Conservation (phyloP, 352 stramenopile species). For the Globisporangium viniferum region DNA sequence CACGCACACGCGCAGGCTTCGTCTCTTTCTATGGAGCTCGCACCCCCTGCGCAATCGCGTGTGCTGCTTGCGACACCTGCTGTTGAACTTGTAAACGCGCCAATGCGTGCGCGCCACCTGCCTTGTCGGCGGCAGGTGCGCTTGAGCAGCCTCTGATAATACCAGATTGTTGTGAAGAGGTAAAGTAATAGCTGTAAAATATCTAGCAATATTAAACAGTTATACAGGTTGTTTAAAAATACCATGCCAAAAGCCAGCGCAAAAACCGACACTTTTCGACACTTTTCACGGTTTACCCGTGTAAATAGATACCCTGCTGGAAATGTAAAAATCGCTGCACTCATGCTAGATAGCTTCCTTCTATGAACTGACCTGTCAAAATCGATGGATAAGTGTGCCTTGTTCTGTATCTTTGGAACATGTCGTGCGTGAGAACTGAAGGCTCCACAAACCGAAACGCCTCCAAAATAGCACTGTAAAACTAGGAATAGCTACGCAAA, state of each 20-base stretch:
- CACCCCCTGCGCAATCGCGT: not conserved
- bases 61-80: slow-evolving; percentile 7
- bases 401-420: no score
- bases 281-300: no score
- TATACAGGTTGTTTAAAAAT: not conserved
- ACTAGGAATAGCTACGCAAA: no score
- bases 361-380: no score
- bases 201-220: not conserved
- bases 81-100: slow-evolving; percentile 14
- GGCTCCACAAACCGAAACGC: no score
- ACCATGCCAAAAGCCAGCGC: not conserved
- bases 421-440: no score
- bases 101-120: slow-evolving; percentile 10
- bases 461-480: no score
- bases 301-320: not conserved
- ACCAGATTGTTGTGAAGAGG: not conserved
- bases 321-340: not conserved
- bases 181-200: not conserved
- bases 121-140: slow-evolving; percentile 1
- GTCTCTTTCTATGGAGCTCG: not conserved
- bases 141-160: not conserved
- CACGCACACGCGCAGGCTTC: not conserved
- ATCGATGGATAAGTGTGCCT: no score
- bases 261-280: not conserved
- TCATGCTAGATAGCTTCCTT: no score